These are phyloP conservation scores for Nicotiana rustica DNA, from an alignment of 305 asterid species.

Conservation along the genomic window DNA sequence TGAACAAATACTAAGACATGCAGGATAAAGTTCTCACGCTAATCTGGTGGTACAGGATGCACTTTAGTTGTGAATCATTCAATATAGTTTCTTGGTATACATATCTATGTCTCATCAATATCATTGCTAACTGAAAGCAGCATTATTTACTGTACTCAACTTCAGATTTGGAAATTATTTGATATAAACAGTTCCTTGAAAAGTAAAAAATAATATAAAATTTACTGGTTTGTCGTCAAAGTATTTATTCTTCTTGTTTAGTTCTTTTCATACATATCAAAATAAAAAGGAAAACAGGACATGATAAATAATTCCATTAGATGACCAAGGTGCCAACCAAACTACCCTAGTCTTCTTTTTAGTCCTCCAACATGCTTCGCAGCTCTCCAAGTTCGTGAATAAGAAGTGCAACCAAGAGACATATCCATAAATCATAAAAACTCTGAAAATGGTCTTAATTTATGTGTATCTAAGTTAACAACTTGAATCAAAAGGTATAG, in stretches of 20 bases:
- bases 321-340: conserved; percentile 13
- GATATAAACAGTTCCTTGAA: conserved; percentile 2
- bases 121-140: conserved; percentile 9
- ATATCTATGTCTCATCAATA: neutral
- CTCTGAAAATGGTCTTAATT: conserved; percentile 11
- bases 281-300: conserved; percentile 6
- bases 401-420: conserved; percentile 12
- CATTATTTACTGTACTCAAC: neutral
- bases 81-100: no score
- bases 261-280: conserved; percentile 20
- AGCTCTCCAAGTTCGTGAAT: neutral
- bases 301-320: conserved; percentile 14
- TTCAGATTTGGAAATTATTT: conserved; percentile 10
- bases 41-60: conserved; percentile 26
- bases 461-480: conserved; percentile 9
- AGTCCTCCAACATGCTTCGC: conserved; percentile 21
- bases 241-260: conserved; percentile 9
- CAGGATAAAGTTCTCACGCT: conserved; percentile 11
- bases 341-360: conserved; percentile 13
- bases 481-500: conserved; percentile 28
- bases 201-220: neutral
- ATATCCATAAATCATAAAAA: conserved; percentile 6
- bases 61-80: neutral
- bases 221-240: neutral
- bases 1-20: conserved; percentile 19